Percentiles rank a stretch among this genome's conserved stretches.
Evolutionary conservation across 495 filamentous ascomycete species (phyloP).

Genomic region (Tuber calosporum): DNA sequence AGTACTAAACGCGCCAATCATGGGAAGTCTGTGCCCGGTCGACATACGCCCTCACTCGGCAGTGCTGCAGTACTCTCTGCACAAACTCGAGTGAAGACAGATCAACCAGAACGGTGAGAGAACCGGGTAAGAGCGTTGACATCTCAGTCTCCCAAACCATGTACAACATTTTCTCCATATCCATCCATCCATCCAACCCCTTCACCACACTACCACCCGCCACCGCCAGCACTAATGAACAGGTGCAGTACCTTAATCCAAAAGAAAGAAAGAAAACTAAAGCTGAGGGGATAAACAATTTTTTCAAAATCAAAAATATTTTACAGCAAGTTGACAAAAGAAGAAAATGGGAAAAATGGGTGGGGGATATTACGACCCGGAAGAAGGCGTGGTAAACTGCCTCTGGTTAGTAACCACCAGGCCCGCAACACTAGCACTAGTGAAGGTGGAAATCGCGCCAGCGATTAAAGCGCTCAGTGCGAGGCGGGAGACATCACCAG

Average conservation of each 20-base stretch:
- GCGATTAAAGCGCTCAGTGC: conserved; percentile 71
- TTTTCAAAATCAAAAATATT: background rate
- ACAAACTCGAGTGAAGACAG: background rate
- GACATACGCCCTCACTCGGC: background rate
- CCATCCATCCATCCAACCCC: background rate
- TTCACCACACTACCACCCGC: background rate
- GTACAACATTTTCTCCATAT: background rate
- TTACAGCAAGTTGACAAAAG: conserved; percentile 6
- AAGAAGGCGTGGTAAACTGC: conserved; percentile 20
- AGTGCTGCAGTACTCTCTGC: background rate
- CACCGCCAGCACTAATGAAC: background rate
- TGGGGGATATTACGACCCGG: background rate
- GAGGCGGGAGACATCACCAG: conserved; percentile 66
- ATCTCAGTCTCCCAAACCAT: background rate
- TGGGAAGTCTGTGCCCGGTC: background rate
- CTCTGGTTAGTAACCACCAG: conserved; percentile 54
- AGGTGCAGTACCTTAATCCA: background rate
- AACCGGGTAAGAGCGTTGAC: background rate
- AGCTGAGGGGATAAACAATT: background rate
- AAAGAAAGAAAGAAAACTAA: background rate
- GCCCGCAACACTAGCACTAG: conserved; percentile 73
- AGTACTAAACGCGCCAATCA: background rate
- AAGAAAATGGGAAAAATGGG: background rate
- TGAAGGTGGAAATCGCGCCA: conserved; percentile 71
- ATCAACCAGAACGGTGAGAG: background rate